A percentile compares a stretch with the other conserved stretches of the same genome.
These are phyloP conservation scores for Phytophthora boehmeriae DNA, from an alignment of 352 stramenopile species.

Conservation along the genomic window DNA sequence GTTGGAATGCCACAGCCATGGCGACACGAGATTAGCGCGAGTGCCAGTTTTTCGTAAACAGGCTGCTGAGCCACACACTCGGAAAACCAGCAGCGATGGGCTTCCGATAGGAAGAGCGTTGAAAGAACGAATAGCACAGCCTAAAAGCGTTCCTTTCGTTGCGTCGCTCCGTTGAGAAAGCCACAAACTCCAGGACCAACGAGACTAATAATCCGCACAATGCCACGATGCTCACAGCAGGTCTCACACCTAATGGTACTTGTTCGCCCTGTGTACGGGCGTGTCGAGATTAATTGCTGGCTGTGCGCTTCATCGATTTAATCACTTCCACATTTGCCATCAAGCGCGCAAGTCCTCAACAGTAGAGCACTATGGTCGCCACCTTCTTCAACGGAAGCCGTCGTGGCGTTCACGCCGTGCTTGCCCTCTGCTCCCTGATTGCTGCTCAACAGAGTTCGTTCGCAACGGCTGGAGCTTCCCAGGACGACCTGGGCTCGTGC, in stretches of 20 bases:
- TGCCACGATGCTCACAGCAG: constrained; percentile 10
- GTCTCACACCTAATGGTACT: background rate
- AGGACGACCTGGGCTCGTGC: constrained; percentile 12
- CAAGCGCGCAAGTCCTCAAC: constrained; percentile 17
- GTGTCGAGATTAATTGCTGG: background rate
- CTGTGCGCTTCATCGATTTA: background rate
- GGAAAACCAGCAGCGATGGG: constrained; percentile 4
- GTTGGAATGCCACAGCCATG: no score
- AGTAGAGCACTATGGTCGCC: constrained; percentile 25
- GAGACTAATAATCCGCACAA: constrained; percentile 4
- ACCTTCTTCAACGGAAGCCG: constrained; percentile 9
- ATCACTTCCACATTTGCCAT: constrained; percentile 26
- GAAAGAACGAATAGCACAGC: constrained; percentile 11
- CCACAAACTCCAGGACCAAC: background rate
- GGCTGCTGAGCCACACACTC: background rate
- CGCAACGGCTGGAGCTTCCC: constrained; percentile 1
- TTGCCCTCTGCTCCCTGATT: constrained; percentile 36
- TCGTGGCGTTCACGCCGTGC: constrained; percentile 16
- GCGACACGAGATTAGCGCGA: no score
- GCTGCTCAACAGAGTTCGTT: constrained; percentile 18
- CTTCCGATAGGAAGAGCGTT: background rate
- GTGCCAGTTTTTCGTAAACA: background rate
- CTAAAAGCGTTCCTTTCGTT: background rate
- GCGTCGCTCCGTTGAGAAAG: background rate
- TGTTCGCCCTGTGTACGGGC: background rate